Base-by-base conservation (phyloP, 768 basidiomycete genomes). In the Cystofilobasidium bisporidii region DNA sequence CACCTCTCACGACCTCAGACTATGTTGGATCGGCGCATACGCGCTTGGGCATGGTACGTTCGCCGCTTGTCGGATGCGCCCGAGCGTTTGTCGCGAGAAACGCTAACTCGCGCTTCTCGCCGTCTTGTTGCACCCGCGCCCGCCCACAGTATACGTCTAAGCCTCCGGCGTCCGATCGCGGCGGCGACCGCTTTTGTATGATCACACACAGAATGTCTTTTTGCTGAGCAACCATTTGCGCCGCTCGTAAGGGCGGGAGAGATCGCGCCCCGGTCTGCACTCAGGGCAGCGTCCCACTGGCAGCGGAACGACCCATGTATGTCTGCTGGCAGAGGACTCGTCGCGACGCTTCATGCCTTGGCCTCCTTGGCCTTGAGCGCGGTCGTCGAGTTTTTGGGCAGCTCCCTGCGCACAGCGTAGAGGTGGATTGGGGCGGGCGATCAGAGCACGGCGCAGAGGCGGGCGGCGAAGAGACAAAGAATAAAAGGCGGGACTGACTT, bases 401-500 rank as follows among this genome's bases (percentile, higher is more conserved):
- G 67, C 33, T 61, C 60, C 61, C 64, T 65, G 50, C 17, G 12
- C 30, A 9, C 6, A 43, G 26, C 20, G 3, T 12, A 11, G 28
- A 26, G 38, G 10, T 4, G 22, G 43, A 48, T 17, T 1, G 45
- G 20, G 33, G 24, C 6, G 18, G 32, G 26, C 63, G n/a, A 14
- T 8, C 8, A 36, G 45, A 45, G 24, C 5, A n/a, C 10, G 47
- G 10, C 41, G 41, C 53, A 24, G 30, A n/a, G n/a, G n/a, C n/a
- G n/a, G n/a, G n/a, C n/a, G 11, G 10, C 2, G 28, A 32, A 5
- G 43, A 10, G 50, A 2, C 6, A 14, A 30, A 26, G 38, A 24
- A 30, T n/a, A 48, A 33, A 20, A 24, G 28, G 22, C n/a, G n/a
- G n/a, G 40, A 62, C 64, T 41, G 30, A 65, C 75, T 87, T 89